Evolutionary conservation across 768 basidiomycete species (phyloP), one percentile per base, ranked within the genome.

Genomic region (Coprinellus aureogranulatus): DNA sequence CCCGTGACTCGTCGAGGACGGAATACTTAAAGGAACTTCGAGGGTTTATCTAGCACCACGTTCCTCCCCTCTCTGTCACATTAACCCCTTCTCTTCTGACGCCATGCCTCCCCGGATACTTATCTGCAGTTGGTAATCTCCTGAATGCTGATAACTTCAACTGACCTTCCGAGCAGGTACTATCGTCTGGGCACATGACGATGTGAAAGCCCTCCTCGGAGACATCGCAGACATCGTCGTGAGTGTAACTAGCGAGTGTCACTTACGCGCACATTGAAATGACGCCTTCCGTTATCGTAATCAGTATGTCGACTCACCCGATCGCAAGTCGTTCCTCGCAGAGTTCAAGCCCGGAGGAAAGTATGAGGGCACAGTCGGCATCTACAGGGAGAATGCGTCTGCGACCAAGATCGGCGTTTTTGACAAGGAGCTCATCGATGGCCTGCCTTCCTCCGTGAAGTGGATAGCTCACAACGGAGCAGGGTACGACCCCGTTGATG

Each of bases 401-500:
- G 75, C 84, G 5, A 72, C 78, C 48, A 74, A 70, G 40, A 86
- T 94, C 63, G 93, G 91, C 20, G 73, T 83, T 16, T 94, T 93
- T 65, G 91, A 97, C 70, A 82, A 84, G 68, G 89, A 88, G 60
- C 77, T 96, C 61, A 78, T 97, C 61, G 71, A 77, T 49, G 83
- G 80, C 0, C 76, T 97, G 10, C 86, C 92, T 1, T 59, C 77
- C 1, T 78, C 77, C 20, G 80, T 95, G 60, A 86, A 87, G 65
- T 94, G 89, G 87, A 92, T 96, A 67, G 90, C 88, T 1, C 93
- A 94, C 70, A 94, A 94, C 57, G 94, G 94, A 11, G 93, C 94
- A 0, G 93, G 94, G 0, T 97, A 97, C 68, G 93, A 97, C 68
- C 85, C 87, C 59, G 88, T 96, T 61, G 89, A 94, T 65, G 84